Conservation (phyloP, 164 flowering plant genomes). For the Berberis vulgaris region DNA sequence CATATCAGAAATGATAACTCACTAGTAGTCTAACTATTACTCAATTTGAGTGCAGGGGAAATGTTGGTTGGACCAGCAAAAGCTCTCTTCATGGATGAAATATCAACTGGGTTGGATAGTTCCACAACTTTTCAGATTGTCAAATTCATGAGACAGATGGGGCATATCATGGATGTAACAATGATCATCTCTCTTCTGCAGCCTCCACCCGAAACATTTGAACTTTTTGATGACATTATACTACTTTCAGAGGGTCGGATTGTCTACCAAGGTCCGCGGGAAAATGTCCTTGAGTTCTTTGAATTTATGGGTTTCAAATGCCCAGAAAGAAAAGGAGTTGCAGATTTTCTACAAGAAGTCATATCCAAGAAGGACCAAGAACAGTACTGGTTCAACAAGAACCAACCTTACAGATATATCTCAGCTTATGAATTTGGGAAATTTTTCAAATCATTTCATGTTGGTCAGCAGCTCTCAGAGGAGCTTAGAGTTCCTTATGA, state of each 20-base stretch:
- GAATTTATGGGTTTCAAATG: slow-evolving; percentile 49
- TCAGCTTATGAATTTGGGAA: slow-evolving; percentile 43
- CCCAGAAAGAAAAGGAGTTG: slow-evolving; percentile 55
- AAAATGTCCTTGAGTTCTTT: slow-evolving; percentile 43
- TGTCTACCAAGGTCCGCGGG: slow-evolving; percentile 43
- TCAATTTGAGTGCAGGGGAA: slow-evolving; percentile 31
- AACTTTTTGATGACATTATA: slow-evolving; percentile 58
- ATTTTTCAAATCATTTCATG: slow-evolving; percentile 42
- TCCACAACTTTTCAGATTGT: slow-evolving; percentile 63
- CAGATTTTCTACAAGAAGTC: slow-evolving; percentile 63
- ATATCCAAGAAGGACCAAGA: slow-evolving; percentile 40
- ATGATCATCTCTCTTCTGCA: slow-evolving; percentile 60
- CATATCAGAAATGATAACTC: no score
- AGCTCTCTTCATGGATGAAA: slow-evolving; percentile 22
- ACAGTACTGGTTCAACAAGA: slow-evolving; percentile 35
- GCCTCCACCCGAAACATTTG: slow-evolving; percentile 63
- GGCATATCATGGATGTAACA: slow-evolving; percentile 49
- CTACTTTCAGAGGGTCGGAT: slow-evolving; percentile 48
- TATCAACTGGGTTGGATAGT: slow-evolving; percentile 69
- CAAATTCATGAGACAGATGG: slow-evolving; percentile 50
- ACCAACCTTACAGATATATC: slow-evolving; percentile 34
- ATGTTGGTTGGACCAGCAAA: slow-evolving; percentile 71
- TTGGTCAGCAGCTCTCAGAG: slow-evolving; percentile 36
- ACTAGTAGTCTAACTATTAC: no score
- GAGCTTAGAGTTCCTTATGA: slow-evolving; percentile 55